Evolutionary conservation across 2,329 filamentous ascomycete genomes (phyloP).

Genomic region (Pyrenochaeta sp.): DNA sequence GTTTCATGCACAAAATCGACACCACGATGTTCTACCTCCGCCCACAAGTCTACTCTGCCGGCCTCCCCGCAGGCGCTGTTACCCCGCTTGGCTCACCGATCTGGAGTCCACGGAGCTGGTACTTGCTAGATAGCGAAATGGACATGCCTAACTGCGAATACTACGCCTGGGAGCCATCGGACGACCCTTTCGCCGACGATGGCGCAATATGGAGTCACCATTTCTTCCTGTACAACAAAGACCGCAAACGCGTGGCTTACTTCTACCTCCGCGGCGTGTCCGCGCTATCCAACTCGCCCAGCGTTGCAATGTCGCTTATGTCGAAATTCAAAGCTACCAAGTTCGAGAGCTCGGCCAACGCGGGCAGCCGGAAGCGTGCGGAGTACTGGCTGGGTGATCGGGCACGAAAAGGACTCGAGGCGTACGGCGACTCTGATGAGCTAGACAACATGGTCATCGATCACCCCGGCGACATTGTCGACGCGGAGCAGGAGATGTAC

Average conservation of each 20-base stretch:
- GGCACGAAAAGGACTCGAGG: constrained; percentile 56
- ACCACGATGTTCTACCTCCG: constrained; percentile 85
- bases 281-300: constrained; percentile 72
- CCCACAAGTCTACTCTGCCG: constrained; percentile 60
- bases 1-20: constrained; percentile 87
- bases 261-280: constrained; percentile 90
- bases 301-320: constrained; percentile 47
- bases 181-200: constrained; percentile 91
- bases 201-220: constrained; percentile 94
- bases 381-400: constrained; percentile 86
- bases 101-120: constrained; percentile 94
- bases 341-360: constrained; percentile 57
- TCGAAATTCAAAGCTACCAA: constrained; percentile 53
- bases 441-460: constrained; percentile 52
- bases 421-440: constrained; percentile 56
- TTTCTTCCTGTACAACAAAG: constrained; percentile 98
- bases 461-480: constrained; percentile 49
- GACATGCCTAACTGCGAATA: constrained; percentile 85
- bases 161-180: constrained; percentile 88
- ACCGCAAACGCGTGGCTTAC: constrained; percentile 91
- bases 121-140: constrained; percentile 94
- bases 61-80: constrained; percentile 57
- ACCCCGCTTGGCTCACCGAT: constrained; percentile 63
- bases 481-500: constrained; percentile 51
- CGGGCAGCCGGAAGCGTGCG: constrained; percentile 79